Base-by-base conservation (phyloP, 1,139 yeast species). In the Meyerozyma guilliermondii region DNA sequence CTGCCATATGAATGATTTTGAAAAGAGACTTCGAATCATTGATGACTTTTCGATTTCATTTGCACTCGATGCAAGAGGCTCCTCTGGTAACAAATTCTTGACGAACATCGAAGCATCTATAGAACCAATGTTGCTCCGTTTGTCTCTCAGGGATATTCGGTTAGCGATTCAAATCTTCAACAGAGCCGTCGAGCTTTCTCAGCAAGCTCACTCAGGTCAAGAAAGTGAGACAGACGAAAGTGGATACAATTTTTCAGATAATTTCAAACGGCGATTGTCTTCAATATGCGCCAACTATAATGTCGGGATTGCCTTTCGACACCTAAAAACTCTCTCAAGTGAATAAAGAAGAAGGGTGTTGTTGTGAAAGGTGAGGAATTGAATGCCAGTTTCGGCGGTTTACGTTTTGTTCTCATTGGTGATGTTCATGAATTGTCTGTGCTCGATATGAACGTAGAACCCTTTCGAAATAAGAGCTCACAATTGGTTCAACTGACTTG, bases 371-470 rank as follows among this genome's bases (percentile, higher is more conserved):
- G 87, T 0, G 98, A 92, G 60, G 82, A 80, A 39, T 62, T 92
- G 43, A 71, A 65, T 39, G 85, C 85, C 0, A 80, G 80, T 41
- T 65, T 89, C 50, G 94, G 88, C 18, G 98, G 98, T 0, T 59
- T 88, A 47, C 74, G 98, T 49, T 67, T 92, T 47, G 95, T 94
- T 2, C 67, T 92, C 40, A 88, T 94, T 53, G 98, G 98, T 53
- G 95, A 88, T 60, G 84, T 88, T 39, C 95, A 92, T 58, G 98
- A 92, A 60, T 72, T 94, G 47, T 98, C 99, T 0, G 85, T 92
- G 35, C 57, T 89, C 14, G 98, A 94, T 63, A 70, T 88, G 76
- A 79, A 79, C 46, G 71, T 91, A 6, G 78, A 81, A 48, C 85
- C 95, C 1, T 89, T n/a, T 92, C 60, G 79, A 80, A 16, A 63